Conservation (phyloP, 495 filamentous ascomycete species). For the Aspergillus funiculosus region DNA sequence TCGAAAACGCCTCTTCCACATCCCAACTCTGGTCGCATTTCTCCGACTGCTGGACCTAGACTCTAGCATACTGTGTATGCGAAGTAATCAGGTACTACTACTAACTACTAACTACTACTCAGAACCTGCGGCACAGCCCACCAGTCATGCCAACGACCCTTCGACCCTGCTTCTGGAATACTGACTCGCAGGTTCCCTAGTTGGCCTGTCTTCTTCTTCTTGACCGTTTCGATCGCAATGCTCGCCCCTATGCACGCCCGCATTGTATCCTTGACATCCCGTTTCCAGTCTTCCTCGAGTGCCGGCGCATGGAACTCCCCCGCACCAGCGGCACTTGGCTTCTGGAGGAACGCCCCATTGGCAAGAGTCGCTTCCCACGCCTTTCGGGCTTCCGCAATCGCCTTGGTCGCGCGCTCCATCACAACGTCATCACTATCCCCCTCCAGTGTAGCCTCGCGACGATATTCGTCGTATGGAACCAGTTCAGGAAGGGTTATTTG, state of each 20-base stretch:
- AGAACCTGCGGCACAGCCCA: constrained; percentile 69
- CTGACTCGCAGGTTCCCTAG: constrained; percentile 41
- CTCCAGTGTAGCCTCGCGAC: constrained; percentile 34
- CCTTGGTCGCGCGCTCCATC: constrained; percentile 55
- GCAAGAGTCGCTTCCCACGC: constrained; percentile 57
- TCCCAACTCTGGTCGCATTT: too few relatives aligned
- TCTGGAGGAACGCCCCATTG: constrained; percentile 34
- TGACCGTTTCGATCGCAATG: constrained; percentile 54
- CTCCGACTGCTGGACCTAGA: too few relatives aligned
- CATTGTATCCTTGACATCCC: constrained; percentile 51
- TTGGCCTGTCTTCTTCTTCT: constrained; percentile 34
- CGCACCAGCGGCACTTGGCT: constrained; percentile 9
- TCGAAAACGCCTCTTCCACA: too few relatives aligned
- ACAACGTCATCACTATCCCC: constrained; percentile 40
- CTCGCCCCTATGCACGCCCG: constrained; percentile 62
- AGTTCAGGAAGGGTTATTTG: constrained; percentile 63
- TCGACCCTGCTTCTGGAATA: constrained; percentile 48
- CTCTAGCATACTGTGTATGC: too few relatives aligned
- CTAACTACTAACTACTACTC: too few relatives aligned
- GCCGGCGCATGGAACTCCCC: constrained; percentile 40
- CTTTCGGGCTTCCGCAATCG: constrained; percentile 55
- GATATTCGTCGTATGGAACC: constrained; percentile 60
- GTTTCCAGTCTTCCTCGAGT: constrained; percentile 55
- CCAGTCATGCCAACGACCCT: constrained; percentile 62
- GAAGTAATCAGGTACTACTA: too few relatives aligned